phyloP scores from a whole-genome alignment of 1,139 yeast species.

The Tardiomyces digboiensis region DNA sequence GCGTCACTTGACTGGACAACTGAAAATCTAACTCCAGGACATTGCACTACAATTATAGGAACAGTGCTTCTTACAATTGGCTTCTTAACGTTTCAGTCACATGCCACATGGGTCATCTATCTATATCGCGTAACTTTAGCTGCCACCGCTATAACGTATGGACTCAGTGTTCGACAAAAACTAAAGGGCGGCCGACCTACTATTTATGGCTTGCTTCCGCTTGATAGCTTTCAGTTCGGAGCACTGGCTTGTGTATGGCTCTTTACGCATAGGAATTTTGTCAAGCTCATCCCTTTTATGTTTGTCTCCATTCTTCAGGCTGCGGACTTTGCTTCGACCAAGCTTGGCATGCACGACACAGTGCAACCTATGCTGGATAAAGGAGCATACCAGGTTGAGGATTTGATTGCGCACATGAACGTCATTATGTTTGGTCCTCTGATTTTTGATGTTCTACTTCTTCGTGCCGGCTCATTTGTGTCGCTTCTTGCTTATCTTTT shows the following conservation, averaged over 20 bases:
- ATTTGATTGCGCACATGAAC: constrained; percentile 59
- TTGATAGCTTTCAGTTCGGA: constrained; percentile 56
- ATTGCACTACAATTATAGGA: constrained; percentile 10
- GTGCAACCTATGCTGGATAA: constrained; percentile 37
- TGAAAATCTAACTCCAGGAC: constrained; percentile 12
- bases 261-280: constrained; percentile 37
- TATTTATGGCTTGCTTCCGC: constrained; percentile 32
- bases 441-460: constrained; percentile 46
- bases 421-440: constrained; percentile 39
- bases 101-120: constrained; percentile 21
- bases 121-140: constrained; percentile 53
- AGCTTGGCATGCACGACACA: constrained; percentile 47
- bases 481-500: constrained; percentile 46
- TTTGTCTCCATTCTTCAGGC: constrained; percentile 62
- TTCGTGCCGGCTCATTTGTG: constrained; percentile 57
- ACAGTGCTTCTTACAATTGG: constrained; percentile 10
- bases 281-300: constrained; percentile 55
- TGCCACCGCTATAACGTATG: constrained; percentile 65
- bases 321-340: constrained; percentile 49
- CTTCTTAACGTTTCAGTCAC: constrained; percentile 13
- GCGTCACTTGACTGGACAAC: too few relatives aligned
- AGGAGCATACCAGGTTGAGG: constrained; percentile 54
- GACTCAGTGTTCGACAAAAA: constrained; percentile 55
- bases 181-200: constrained; percentile 25
- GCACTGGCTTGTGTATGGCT: constrained; percentile 49